A percentile compares a stretch with the other conserved stretches of the same genome.
Conservation (phyloP, 352 stramenopile species). For the Phytophthora macrochlamydospora region DNA sequence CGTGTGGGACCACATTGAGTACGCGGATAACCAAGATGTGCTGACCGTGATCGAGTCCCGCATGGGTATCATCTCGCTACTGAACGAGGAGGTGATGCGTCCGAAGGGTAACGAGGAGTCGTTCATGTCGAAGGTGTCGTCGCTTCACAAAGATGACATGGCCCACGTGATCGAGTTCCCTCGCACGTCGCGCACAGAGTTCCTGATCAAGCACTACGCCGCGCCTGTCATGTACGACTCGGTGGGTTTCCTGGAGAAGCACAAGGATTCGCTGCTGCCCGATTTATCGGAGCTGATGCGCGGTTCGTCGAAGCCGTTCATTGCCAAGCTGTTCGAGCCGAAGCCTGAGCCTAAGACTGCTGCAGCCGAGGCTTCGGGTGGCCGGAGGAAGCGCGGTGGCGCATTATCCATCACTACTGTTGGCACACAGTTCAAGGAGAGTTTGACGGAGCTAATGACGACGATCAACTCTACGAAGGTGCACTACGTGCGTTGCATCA, state of each 20-base stretch:
- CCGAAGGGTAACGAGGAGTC: conserved; percentile 87
- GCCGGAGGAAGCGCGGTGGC: conserved; percentile 57
- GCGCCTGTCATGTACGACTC: conserved; percentile 94
- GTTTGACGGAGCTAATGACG: conserved; percentile 93
- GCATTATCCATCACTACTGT: conserved; percentile 76
- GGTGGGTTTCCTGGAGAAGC: conserved; percentile 95
- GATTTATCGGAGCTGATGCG: conserved; percentile 93
- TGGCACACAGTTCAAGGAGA: conserved; percentile 94
- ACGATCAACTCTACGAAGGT: conserved; percentile 95
- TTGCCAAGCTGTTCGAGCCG: conserved; percentile 75
- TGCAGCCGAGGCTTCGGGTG: conserved; percentile 35
- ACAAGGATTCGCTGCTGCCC: conserved; percentile 94
- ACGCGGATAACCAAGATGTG: conserved; percentile 91
- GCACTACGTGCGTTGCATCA: conserved; percentile 99
- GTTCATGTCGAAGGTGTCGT: conserved; percentile 86
- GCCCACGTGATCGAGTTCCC: conserved; percentile 85
- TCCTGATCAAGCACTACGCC: conserved; percentile 96
- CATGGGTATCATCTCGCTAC: conserved; percentile 89
- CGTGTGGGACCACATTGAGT: conserved; percentile 91
- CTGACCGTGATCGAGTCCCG: conserved; percentile 86
- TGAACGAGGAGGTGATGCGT: conserved; percentile 92
- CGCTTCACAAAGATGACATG: conserved; percentile 87
- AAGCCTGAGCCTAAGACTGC: conserved; percentile 54
- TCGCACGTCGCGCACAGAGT: conserved; percentile 87
- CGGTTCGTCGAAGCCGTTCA: conserved; percentile 70